Evolutionary conservation across 371 early-diverging fungal genomes (phyloP), one percentile per base, ranked within the genome.

Genomic region (Chytridiales sp.): DNA sequence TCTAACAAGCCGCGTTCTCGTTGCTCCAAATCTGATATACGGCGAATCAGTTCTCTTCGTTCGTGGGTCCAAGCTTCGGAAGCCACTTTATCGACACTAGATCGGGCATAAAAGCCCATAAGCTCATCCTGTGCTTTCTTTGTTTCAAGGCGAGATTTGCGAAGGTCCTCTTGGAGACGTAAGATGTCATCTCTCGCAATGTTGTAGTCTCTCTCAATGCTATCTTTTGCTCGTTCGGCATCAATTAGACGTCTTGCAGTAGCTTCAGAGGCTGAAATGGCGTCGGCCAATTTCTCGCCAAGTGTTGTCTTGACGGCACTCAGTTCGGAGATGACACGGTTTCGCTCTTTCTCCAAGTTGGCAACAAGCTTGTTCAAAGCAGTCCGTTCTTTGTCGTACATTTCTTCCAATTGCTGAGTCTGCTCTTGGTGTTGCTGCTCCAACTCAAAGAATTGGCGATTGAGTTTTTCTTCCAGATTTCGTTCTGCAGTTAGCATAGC

Each of bases 271-370:
- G 47, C 6, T 3, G 24, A 27, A 6, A 41, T 17, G 13, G 24
- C 19, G 2, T 31, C 13, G 21, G 47, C 8, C 11, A 49, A 6
- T 35, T 53, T 43, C 21, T 56, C 57, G 4, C 66, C 51, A 29
- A 61, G 52, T 1, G 61, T 43, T 13, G 42, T n/a, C 56, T 74
- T 74, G 38, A 62, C 30, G 5, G 49, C 9, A 4, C 29, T 19
- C 13, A 74, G 34, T 24, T 74, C 74, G 5, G 19, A 34, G 19
- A 63, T n/a, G 11, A 74, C 51, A 9, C 67, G 61, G 41, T 74
- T 68, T 9, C 74, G 56, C 61, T 74, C 74, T 24, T 52, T 51
- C 52, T 74, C 74, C 62, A 70, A 55, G 34, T 62, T 59, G 17
- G 36, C 38, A 4, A 74, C 64, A 5, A 70, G 53, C 30, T 68